Base-by-base conservation (phyloP, 192 early-diverging fungal species). In the Rhizophlyctis rosea region DNA sequence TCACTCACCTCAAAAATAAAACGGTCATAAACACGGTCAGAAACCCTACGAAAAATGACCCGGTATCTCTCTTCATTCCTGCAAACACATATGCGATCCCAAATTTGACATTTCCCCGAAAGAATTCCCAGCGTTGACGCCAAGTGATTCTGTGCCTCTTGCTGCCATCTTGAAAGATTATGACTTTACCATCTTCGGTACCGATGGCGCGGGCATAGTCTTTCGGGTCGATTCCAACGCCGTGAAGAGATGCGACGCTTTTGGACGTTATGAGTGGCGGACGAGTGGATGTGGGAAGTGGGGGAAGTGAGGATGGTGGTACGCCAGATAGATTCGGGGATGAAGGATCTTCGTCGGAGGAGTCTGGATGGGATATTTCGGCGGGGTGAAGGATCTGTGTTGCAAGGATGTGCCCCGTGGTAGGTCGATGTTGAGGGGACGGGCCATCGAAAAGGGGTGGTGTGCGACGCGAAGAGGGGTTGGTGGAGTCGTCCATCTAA, bases 21-120 rank as follows among this genome's bases (percentile, higher is more conserved):
- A 71, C 71, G 3, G 65, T 67, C 21, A 72, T 30, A 25, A 72
- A 68, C 18, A 72, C 71, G 1, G 71, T 72, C 14, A 53, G n/a
- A 31, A 68, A 61, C 4, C 71, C 71, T 23, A 72, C 68, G 23
- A 61, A 47, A 27, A 72, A 72, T 7, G 71, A 72, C 32, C 71
- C 54, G 30, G 54, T 58, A 36, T 34, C 57, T 27, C 50, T 36
- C 14, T 16, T 18, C 13, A 35, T 63, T 31, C 56, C 60, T 31
- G 33, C 36, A 25, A 58, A 11, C 21, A 48, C 61, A 63, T 69
- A 69, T 51, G 50, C 65, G 25, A 47, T 47, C 7, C 34, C 65
- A 25, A 59, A 35, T 34, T 55, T 33, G 27, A 58, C 13, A 13
- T 51, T 48, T 21, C 65, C 65, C 39, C 18, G 7, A 44, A 44